Conservation (phyloP, 345 rosid species). For the Carallia pectinifolia region DNA sequence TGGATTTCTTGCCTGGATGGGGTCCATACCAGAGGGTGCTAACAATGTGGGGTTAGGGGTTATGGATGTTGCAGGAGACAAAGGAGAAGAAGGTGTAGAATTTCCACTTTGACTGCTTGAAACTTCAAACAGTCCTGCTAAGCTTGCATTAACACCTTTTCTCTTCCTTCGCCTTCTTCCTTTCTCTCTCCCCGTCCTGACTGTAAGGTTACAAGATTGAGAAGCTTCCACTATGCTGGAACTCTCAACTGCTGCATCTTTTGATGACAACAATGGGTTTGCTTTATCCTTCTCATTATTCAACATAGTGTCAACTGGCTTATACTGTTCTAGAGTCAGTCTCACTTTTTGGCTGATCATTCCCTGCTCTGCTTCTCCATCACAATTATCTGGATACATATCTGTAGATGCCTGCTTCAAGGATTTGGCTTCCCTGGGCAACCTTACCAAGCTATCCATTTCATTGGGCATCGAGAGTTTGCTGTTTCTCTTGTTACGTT, state of each 20-base stretch:
- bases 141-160: conserved; percentile 45
- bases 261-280: conserved; percentile 25
- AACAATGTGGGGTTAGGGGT: conserved; percentile 32
- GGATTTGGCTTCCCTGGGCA: conserved; percentile 36
- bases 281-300: conserved; percentile 13
- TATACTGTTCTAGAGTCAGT: conserved; percentile 20
- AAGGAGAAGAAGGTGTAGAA: conserved; percentile 86
- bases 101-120: conserved; percentile 92
- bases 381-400: conserved; percentile 19
- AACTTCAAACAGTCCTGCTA: conserved; percentile 48
- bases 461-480: conserved; percentile 38
- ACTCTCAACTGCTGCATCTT: conserved; percentile 27
- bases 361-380: conserved; percentile 12
- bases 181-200: conserved; percentile 61
- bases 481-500: conserved; percentile 22
- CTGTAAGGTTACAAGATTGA: conserved; percentile 49
- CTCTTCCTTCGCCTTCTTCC: conserved; percentile 74
- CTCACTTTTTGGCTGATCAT: conserved; percentile 18
- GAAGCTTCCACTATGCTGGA: conserved; percentile 33
- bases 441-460: conserved; percentile 41
- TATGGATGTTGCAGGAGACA: conserved; percentile 49
- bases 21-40: conserved; percentile 34
- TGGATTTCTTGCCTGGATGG: conserved; percentile 29
- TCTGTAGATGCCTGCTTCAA: conserved; percentile 22
- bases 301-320: not conserved